Base-by-base conservation (phyloP, 2,329 filamentous ascomycete species). In the Colletotrichum orbiculare region DNA sequence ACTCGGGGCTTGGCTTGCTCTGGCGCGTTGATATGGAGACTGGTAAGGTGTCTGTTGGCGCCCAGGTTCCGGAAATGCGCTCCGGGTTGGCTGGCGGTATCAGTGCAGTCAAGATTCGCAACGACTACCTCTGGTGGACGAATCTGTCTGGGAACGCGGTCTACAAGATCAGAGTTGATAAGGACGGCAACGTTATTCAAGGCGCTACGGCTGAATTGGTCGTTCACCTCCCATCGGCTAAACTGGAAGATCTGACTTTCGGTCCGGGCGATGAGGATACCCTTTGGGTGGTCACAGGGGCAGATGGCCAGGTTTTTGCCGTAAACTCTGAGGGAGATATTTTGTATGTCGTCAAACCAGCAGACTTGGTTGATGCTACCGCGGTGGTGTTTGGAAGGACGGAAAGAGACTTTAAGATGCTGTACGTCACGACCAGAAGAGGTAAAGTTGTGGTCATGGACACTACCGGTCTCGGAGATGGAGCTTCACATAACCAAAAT, bases 111-210 rank as follows among this genome's bases (percentile, higher is more conserved):
- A 78, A 73, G 6, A 81, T 82, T 1, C 78, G 77, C 35, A 75
- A 74, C 12, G 83, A 82, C 10, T 78, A 80, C 61, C 76, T 85
- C 68, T 81, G 80, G 11, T 82, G 80, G 2, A 76, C 82, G 5
- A 84, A 85, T 70, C 82, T 82, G 54, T 71, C 81, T 33, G 79
- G 77, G 1, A 61, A 68, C 11, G 69, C 73, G 8, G 33, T 73
- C 0, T 72, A 68, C 37, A 61, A 66, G 2, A 48, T 73, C 34
- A 56, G 41, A 43, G 61, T 74, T 13, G 56, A 47, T 6, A 4
- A 4, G 3, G 59, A 66, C 8, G 68, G 69, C 0, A 52, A 39
- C 1, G 33, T 39, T 7, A 12, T 12, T 5, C 17, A 9, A 1
- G 59, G 52, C 5, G 65, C 66, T 2, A 45, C 50, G 25, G 63